Base-by-base conservation (phyloP, 2,329 filamentous ascomycete genomes). In the Aspergillus ruber region DNA sequence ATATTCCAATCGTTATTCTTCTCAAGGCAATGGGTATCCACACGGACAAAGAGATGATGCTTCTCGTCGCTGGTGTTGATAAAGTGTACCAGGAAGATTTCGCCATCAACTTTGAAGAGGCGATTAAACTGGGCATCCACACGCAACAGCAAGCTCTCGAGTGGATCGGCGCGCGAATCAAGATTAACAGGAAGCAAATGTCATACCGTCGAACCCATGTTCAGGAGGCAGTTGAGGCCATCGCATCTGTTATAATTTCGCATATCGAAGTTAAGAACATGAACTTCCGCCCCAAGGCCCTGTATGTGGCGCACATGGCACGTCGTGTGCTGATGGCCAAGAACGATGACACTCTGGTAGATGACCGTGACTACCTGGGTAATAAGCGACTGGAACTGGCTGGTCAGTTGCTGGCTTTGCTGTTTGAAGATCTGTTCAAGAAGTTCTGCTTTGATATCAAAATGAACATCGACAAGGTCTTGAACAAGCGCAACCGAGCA, bases 341-440 rank as follows among this genome's bases (percentile, higher is more conserved):
- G 62, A 86, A 93, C 50, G 88, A 98, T 62, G 81, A 87, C 1
- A 89, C 86, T 48, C 75, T 97, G 45, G 89, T 98, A 2, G 93
- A 98, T 59, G 93, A 98, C 66, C 82, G 93, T 63, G 94, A 98
- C 70, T 98, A 97, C 62, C 90, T 98, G 25, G 93, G 93, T 56
- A 98, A 98, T 73, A 98, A 98, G 72, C 83, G 93, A 50, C 76
- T 98, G 39, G 93, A 98, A 68, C 70, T 98, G 70, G 94, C 94
- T 46, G 93, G 93, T 0, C 93, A 97, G 69, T 84, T 98, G 64
- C 74, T 98, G 51, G 90, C 93, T 3, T 78, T 98, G 1, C 78
- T 98, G 0, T 98, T 98, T 57, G 94, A 98, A 69, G 94, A 98
- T 75, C 72, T 96, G 50, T 98, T 98, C 81, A 98, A 98, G 74